Evolutionary conservation across 148 eudicot species (phyloP), one percentile per base, ranked within the genome.

Genomic region (Chenopodium album): DNA sequence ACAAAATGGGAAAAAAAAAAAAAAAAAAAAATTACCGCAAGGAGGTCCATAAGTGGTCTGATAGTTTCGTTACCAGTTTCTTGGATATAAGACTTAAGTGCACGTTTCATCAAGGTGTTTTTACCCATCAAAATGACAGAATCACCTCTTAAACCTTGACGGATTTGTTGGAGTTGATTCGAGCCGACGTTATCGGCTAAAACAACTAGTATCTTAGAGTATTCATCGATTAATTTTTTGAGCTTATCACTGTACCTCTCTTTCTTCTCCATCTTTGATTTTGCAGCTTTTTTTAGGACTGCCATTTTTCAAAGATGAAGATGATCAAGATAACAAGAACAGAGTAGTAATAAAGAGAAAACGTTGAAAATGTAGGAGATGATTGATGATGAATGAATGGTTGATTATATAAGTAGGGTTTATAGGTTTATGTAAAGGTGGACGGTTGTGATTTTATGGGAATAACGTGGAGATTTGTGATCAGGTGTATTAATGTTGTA

Each of bases 91-190:
- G 66, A 13, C 37, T 83, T 65, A 16, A 91, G 69, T 6, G 94
- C 80, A 2, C 90, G 79, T 71, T 88, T 91, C 91, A 91, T 91
- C 78, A 91, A 85, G 3, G 92, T 91, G 46, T 91, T 91, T 80
- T 91, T 89, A 16, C 94, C 94, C 94, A 89, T 91, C 9, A 91
- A 32, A 48, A 91, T 85, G 26, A 91, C 52, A 0, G 90, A 91
- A 1, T 89, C 89, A 4, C 90, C 91, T 0, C 94, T 77, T 50
- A 91, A 71, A 1, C 94, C 94, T 22, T 77, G 41, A 7, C 94
- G 79, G 5, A 91, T 91, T 41, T 73, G 78, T 75, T 89, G 91
- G 17, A 91, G 73, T 81, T 91, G 91, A 31, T 88, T 91, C 7
- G 92, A 89, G 1, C 92, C 92, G 20, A 91, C 92, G 76, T 89